Evolutionary conservation across 257 asterid genomes (phyloP).

Genomic region (Rhazya stricta): DNA sequence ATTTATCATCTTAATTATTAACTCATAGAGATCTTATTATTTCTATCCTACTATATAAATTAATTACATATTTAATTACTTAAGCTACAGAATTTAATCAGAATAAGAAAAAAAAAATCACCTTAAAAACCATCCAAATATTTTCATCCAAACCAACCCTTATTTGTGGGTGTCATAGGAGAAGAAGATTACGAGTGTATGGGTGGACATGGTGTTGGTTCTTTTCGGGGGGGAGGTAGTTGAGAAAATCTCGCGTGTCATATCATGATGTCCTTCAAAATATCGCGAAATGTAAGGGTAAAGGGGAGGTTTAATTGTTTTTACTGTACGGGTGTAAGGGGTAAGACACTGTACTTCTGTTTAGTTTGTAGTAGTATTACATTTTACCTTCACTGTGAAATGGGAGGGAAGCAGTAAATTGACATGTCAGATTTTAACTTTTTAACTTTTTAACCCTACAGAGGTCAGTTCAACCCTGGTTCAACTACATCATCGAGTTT

Average conservation of each 20-base stretch:
- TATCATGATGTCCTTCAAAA: slow-evolving; percentile 10
- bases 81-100: too few species aligned
- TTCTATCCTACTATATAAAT: too few species aligned
- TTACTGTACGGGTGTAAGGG: background rate
- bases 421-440: slow-evolving; percentile 4
- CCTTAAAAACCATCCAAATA: too few species aligned
- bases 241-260: slow-evolving; percentile 13
- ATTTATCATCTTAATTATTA: too few species aligned
- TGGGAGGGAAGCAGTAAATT: slow-evolving; percentile 2
- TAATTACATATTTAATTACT: too few species aligned
- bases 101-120: too few species aligned
- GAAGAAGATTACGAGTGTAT: background rate
- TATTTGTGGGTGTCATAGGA: too few species aligned
- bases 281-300: slow-evolving; percentile 13
- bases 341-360: background rate
- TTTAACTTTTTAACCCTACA: background rate
- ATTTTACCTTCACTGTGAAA: background rate
- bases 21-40: too few species aligned
- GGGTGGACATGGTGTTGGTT: background rate
- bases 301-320: background rate
- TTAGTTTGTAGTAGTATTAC: too few species aligned
- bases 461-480: slow-evolving; percentile 1
- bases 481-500: slow-evolving; percentile 1
- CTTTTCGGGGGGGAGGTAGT: background rate
- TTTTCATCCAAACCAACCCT: too few species aligned